A percentile compares a stretch with the other conserved stretches of the same genome.
Conservation (phyloP, 306 rosid genomes). For the Prunus mume region DNA sequence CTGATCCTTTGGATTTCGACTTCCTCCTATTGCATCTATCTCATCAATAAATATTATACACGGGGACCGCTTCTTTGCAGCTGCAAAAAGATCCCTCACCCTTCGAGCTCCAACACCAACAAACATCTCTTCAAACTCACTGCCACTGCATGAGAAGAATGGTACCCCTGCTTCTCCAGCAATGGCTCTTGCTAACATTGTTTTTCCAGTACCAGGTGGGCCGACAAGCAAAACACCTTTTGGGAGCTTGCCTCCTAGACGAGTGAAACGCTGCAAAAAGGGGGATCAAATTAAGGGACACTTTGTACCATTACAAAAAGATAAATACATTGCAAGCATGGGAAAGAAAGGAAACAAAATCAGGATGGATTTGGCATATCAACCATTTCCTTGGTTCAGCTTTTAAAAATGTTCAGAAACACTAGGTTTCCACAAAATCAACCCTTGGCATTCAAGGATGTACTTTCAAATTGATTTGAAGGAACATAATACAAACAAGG, state of each 20-base stretch:
- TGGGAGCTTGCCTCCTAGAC: conserved; percentile 94
- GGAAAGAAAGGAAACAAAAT: too few species aligned
- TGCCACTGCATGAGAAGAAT: conserved; percentile 88
- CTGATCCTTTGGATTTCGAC: conserved; percentile 70
- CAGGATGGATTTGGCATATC: background rate
- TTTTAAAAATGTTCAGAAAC: background rate
- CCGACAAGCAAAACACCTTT: conserved; percentile 97
- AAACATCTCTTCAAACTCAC: conserved; percentile 96
- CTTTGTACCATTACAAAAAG: background rate
- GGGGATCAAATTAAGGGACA: conserved; percentile 24
- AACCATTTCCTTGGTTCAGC: background rate
- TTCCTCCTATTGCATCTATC: conserved; percentile 95
- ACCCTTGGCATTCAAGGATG: background rate
- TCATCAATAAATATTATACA: conserved; percentile 93
- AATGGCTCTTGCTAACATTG: conserved; percentile 94
- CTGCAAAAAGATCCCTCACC: conserved; percentile 85
- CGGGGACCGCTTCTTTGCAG: conserved; percentile 89
- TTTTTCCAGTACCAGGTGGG: conserved; percentile 95
- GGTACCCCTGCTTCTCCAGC: conserved; percentile 99
- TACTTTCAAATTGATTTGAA: background rate
- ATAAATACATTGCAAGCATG: background rate
- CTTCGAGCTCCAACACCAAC: conserved; percentile 98
- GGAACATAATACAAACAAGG: background rate
- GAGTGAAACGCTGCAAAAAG: conserved; percentile 82
- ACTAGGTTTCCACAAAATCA: background rate